Evolutionary conservation across 257 asterid genomes (phyloP).

Genomic region (Plantago elongata): DNA sequence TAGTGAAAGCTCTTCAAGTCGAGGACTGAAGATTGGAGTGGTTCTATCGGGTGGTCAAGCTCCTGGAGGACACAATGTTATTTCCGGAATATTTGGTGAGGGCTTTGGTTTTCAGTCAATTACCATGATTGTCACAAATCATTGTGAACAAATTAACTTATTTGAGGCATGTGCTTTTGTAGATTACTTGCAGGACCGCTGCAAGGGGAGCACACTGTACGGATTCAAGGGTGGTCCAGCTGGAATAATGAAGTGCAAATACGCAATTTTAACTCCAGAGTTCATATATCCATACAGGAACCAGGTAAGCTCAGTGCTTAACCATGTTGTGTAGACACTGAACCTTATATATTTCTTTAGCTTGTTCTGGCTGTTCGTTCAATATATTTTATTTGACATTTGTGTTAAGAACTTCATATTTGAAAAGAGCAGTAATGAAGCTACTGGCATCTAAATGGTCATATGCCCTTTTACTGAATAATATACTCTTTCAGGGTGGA

Average conservation of each 20-base stretch:
- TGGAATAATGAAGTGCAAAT: conserved; percentile 91
- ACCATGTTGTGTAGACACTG: neutral
- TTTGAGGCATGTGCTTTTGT: neutral
- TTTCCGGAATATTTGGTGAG: conserved; percentile 88
- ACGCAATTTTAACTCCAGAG: conserved; percentile 66
- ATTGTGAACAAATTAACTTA: neutral
- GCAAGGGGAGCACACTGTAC: conserved; percentile 85
- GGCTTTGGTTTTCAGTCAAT: conserved; percentile 4
- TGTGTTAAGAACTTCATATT: neutral
- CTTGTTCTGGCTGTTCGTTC: neutral
- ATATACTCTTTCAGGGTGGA: conserved; percentile 63
- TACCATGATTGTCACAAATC: neutral
- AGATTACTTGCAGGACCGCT: conserved; percentile 89
- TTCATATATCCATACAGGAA: conserved; percentile 90
- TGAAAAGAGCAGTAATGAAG: neutral
- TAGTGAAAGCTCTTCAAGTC: conserved; percentile 21
- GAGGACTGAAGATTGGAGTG: conserved; percentile 73
- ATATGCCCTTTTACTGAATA: neutral
- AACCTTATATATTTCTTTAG: neutral
- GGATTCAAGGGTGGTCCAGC: conserved; percentile 99
- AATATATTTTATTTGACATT: neutral
- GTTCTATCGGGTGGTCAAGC: conserved; percentile 99
- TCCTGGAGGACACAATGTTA: conserved; percentile 99
- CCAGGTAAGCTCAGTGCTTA: conserved; percentile 45
- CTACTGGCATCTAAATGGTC: neutral